These are phyloP conservation scores for Verticillium tricorpus DNA, from an alignment of 2,329 filamentous ascomycete genomes.

Conservation along the genomic window DNA sequence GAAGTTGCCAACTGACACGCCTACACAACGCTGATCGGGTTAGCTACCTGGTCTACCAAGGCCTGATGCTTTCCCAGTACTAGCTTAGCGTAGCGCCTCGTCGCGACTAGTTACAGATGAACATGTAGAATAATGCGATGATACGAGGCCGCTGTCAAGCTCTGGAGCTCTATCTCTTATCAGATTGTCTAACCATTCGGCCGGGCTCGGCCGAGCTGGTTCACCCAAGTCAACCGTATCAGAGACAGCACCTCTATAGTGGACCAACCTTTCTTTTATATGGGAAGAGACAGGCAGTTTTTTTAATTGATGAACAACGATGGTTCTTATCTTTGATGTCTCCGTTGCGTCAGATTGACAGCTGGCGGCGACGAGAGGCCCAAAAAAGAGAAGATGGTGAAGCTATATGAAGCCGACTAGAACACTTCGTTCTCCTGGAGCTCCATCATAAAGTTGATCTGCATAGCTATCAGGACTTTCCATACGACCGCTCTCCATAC, in stretches of 20 bases:
- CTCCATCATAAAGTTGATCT: conserved; percentile 36
- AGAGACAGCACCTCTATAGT: conserved; percentile 1
- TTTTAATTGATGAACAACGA: too few relatives aligned
- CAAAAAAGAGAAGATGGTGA: conserved; percentile 42
- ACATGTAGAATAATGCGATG: conserved; percentile 13
- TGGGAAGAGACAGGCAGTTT: too few relatives aligned
- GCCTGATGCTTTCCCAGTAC: not conserved
- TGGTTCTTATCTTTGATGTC: too few relatives aligned
- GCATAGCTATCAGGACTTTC: conserved; percentile 42
- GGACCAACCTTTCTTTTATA: conserved; percentile 28
- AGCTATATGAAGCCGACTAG: conserved; percentile 38
- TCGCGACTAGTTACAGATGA: conserved; percentile 13
- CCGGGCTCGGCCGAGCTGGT: not conserved
- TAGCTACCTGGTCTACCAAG: too few relatives aligned
- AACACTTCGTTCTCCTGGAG: conserved; percentile 32
- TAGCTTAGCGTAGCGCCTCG: conserved; percentile 11
- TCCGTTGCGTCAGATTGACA: too few relatives aligned
- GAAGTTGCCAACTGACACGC: not conserved
- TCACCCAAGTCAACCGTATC: not conserved
- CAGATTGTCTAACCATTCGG: not conserved
- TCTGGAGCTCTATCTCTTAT: too few relatives aligned
- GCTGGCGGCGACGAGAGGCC: conserved; percentile 23
- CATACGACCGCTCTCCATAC: conserved; percentile 29
- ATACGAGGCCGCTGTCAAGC: conserved; percentile 10
- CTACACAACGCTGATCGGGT: too few relatives aligned